Evolutionary conservation across 169 alveolate species (phyloP).

Genomic region (Plasmodium chabaudi): DNA sequence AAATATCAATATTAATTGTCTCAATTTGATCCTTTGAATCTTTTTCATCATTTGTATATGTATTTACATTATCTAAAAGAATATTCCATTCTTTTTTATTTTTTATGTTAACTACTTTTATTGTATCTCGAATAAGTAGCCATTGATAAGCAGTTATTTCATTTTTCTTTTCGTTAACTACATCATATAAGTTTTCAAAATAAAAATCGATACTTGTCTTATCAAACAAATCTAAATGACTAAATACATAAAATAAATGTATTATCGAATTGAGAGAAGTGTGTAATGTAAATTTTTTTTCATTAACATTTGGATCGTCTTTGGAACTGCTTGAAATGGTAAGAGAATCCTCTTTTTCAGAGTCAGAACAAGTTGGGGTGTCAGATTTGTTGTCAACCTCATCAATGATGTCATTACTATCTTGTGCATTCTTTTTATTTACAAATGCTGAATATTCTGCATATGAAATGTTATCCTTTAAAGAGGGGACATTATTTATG

Average conservation of each 20-base stretch:
- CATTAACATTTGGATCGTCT: not conserved
- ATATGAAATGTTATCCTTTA: conserved; percentile 23
- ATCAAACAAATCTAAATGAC: conserved; percentile 37
- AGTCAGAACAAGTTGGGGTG: not conserved
- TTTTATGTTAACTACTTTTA: conserved; percentile 32
- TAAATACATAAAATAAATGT: conserved; percentile 44
- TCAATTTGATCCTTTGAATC: conserved; percentile 35
- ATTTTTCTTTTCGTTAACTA: conserved; percentile 40
- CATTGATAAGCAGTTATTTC: conserved; percentile 76
- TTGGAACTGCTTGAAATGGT: not conserved
- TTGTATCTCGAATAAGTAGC: conserved; percentile 42
- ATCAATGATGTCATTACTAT: not conserved
- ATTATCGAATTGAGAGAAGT: conserved; percentile 36
- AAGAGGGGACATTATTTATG: not conserved
- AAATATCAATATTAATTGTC: conserved; percentile 50
- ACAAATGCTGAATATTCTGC: conserved; percentile 27
- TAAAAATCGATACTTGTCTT: conserved; percentile 21
- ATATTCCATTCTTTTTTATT: conserved; percentile 29
- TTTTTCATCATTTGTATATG: conserved; percentile 21
- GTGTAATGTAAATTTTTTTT: not conserved
- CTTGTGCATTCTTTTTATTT: not conserved
- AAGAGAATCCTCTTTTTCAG: not conserved
- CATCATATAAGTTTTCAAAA: conserved; percentile 60
- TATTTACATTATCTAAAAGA: conserved; percentile 51
- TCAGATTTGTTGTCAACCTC: not conserved